Evolutionary conservation across 352 stramenopile species (phyloP).

Genomic region (Globisporangium iwayamae): DNA sequence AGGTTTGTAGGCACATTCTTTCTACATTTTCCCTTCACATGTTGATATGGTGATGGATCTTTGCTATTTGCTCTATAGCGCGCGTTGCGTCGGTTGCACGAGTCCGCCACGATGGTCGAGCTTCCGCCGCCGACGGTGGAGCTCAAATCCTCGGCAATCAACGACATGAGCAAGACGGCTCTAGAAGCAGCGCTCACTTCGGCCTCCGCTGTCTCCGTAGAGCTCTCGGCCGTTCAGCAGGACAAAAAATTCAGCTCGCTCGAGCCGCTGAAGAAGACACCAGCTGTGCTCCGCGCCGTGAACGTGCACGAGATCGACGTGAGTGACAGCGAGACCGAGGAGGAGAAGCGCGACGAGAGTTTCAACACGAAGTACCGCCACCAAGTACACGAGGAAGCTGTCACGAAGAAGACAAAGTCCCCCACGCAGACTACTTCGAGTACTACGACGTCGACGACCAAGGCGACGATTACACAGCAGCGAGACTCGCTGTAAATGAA

Average conservation of each 20-base stretch:
- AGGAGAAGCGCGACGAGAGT: slow-evolving; percentile 27
- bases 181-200: neutral
- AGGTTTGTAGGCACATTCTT: slow-evolving; percentile 13
- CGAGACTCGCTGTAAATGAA: slow-evolving; percentile 7
- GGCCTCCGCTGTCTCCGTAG: slow-evolving; percentile 26
- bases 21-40: neutral
- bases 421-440: neutral
- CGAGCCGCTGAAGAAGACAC: slow-evolving; percentile 38
- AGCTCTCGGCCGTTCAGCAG: slow-evolving; percentile 27
- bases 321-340: slow-evolving; percentile 37
- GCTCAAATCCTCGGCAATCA: slow-evolving; percentile 33
- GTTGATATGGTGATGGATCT: neutral
- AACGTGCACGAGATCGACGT: slow-evolving; percentile 27
- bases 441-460: slow-evolving; percentile 3
- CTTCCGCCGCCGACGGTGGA: slow-evolving; percentile 32
- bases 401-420: slow-evolving; percentile 7
- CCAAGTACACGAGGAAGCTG: slow-evolving; percentile 10
- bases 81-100: slow-evolving; percentile 38
- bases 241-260: slow-evolving; percentile 28
- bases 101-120: slow-evolving; percentile 49
- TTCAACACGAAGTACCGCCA: slow-evolving; percentile 12
- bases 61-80: slow-evolving; percentile 16
- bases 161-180: slow-evolving; percentile 23
- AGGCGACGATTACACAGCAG: neutral
- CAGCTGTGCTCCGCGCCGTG: slow-evolving; percentile 33